Base-by-base conservation (phyloP, 2,329 filamentous ascomycete genomes). In the Paracoccidioides brasiliensis region DNA sequence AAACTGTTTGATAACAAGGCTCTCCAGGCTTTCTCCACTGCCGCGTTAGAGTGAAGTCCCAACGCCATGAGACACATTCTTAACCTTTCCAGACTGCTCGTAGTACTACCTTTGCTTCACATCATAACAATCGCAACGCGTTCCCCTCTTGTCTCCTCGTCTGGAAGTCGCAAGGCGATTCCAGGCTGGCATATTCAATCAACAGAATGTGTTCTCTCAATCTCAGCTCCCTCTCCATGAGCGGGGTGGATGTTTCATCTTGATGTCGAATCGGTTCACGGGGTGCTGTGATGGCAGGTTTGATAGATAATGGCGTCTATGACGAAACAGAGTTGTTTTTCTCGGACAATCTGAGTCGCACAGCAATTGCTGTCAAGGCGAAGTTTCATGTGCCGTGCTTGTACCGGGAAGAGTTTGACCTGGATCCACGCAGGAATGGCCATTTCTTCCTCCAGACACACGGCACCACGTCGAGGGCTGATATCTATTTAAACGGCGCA, bases 401-500 rank as follows among this genome's bases (percentile, higher is more conserved):
- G 30, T 84, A 83, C 60, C 74, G 80, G 10, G 69, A 76, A 42
- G 78, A 82, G 56, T 78, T 82, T 55, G 56, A 59, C 0, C 60
- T 81, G 1, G 60, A 66, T 0, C 78, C 81, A 54, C 56, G 58
- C 0, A 60, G 81, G 1, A 59, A 66, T 0, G 62, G 64, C 0
- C 76, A 81, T 60, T 79, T 76, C 59, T 72, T 78, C 33, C 68
- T 84, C 1, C 68, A 76, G 38, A 83, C 80, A 0, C 72, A 84
- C 57, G 81, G 81, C 4, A 80, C 84, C 59, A 78, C 76, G 0
- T 82, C 81, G 0, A 75, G 75, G 37, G 82, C 79, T 1, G 81
- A 84, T 59, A 81, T 84, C 22, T 59, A 74, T 85, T 58, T 84
- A 51, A 84, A 84, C 56, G 80, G 80, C 10, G 66, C 70, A 35